These are phyloP conservation scores for Elongisporangium prolatum DNA, from an alignment of 352 stramenopile genomes.

Conservation along the genomic window DNA sequence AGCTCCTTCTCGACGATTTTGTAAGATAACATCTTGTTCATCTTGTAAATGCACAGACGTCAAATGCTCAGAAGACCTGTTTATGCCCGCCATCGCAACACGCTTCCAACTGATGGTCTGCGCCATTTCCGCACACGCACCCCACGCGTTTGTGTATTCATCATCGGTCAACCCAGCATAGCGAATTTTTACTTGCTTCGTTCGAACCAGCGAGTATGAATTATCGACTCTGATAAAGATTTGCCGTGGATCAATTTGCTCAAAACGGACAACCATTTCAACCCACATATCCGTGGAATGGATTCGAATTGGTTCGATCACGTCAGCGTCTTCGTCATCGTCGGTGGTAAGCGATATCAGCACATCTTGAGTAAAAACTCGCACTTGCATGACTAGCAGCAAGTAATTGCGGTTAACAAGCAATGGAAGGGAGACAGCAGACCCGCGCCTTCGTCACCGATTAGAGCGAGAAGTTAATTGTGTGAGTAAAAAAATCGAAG, in stretches of 20 bases:
- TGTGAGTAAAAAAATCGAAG: background rate
- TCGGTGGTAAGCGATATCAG: constrained; percentile 18
- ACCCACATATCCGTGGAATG: constrained; percentile 41
- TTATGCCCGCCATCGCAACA: constrained; percentile 24
- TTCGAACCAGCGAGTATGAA: constrained; percentile 54
- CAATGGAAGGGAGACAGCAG: constrained; percentile 10
- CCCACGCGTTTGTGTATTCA: constrained; percentile 46
- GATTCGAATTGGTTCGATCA: constrained; percentile 37
- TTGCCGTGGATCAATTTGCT: constrained; percentile 6
- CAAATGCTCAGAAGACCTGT: constrained; percentile 41
- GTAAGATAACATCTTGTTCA: constrained; percentile 33
- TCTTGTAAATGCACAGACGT: constrained; percentile 36
- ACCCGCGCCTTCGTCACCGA: constrained; percentile 6
- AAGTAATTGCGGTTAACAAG: background rate
- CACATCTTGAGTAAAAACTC: constrained; percentile 39
- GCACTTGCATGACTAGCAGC: constrained; percentile 25
- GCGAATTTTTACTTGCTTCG: constrained; percentile 52
- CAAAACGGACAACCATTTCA: constrained; percentile 37
- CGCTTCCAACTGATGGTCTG: constrained; percentile 74
- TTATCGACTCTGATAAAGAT: constrained; percentile 58
- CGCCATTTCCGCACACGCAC: constrained; percentile 58
- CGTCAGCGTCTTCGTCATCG: constrained; percentile 12
- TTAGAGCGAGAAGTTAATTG: too few relatives aligned
- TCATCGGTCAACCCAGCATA: constrained; percentile 10
- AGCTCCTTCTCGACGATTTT: constrained; percentile 26